Evolutionary conservation across 2,329 filamentous ascomycete genomes (phyloP).

Genomic region (Fusarium brachygibbosum): DNA sequence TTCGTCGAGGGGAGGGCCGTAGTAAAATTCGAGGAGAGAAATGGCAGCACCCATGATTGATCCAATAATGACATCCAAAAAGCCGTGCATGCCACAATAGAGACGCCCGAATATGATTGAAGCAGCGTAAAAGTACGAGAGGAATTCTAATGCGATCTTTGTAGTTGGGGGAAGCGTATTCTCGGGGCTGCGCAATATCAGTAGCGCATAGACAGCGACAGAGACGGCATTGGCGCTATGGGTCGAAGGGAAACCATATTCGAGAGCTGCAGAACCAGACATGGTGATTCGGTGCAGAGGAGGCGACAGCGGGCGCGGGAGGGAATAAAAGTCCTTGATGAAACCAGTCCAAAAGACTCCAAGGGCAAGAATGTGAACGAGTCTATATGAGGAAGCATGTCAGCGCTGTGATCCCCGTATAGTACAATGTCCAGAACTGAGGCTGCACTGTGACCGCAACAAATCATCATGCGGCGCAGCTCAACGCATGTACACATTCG

Average conservation of each 20-base stretch:
- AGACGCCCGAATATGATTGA: conserved; percentile 93
- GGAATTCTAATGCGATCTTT: conserved; percentile 72
- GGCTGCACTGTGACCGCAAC: neutral
- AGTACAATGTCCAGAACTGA: neutral
- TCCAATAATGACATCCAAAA: conserved; percentile 89
- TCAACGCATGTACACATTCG: conserved; percentile 15
- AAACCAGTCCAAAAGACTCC: conserved; percentile 93
- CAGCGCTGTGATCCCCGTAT: conserved; percentile 25
- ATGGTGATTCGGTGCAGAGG: conserved; percentile 95
- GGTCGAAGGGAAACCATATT: conserved; percentile 97
- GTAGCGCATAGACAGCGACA: conserved; percentile 86
- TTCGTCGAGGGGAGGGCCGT: conserved; percentile 73
- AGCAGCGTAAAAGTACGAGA: conserved; percentile 85
- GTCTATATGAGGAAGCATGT: conserved; percentile 56
- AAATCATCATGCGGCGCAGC: conserved; percentile 24
- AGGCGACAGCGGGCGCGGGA: conserved; percentile 91
- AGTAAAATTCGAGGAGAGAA: conserved; percentile 70
- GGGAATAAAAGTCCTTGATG: conserved; percentile 92
- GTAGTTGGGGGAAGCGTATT: conserved; percentile 71
- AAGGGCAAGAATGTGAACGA: conserved; percentile 81
- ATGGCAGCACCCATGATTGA: conserved; percentile 79
- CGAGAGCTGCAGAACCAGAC: conserved; percentile 93
- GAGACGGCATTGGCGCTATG: conserved; percentile 98
- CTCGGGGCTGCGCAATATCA: conserved; percentile 76
- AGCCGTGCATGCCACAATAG: conserved; percentile 99